Base-by-base conservation (phyloP, 768 basidiomycete genomes). In the Leucocoprinus birnbaumii region DNA sequence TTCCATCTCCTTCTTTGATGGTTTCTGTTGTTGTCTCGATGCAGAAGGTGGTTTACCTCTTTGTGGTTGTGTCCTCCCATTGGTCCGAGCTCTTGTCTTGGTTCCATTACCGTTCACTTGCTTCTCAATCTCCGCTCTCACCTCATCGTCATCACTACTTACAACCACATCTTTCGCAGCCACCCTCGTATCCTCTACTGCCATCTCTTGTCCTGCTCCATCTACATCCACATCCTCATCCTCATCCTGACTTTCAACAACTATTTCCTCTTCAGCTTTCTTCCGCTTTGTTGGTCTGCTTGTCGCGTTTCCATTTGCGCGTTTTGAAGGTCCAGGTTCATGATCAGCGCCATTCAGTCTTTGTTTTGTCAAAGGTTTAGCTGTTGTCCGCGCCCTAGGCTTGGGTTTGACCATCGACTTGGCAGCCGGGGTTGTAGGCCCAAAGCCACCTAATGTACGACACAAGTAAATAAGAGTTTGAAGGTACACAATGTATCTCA, bases 391-490 rank as follows among this genome's bases (percentile, higher is more conserved):
- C 21, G 51, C 26, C n/a, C 21, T 35, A 19, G 26, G 24, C 40
- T 38, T 45, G 26, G 51, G 27, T 10, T 22, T 48, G 13, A 51
- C 13, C 34, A 48, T 59, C 21, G 50, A 22, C 56, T 45, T 60
- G 41, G 26, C 38, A 4, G 45, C 9, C 3, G 54, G 51, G 49
- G 41, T 43, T 41, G 48, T 58, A 37, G 64, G 62, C 13, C 50
- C 51, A 50, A 64, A 61, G 31, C 65, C 65, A 24, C 65, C 65
- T 66, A 31, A 1, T 18, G 24, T 9, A 43, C 24, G 10, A n/a
- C 2, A 2, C 19, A 34, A 13, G 35, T 16, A 14, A 11, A 47
- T 47, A 5, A n/a, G 27, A 34, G 9, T 27, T 3, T 34, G n/a
- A 18, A 2, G 19, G n/a, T n/a, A n/a, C n/a, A n/a, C n/a, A n/a